Conservation (phyloP, 2,329 filamentous ascomycete genomes). For the Sporothrix curviconia region DNA sequence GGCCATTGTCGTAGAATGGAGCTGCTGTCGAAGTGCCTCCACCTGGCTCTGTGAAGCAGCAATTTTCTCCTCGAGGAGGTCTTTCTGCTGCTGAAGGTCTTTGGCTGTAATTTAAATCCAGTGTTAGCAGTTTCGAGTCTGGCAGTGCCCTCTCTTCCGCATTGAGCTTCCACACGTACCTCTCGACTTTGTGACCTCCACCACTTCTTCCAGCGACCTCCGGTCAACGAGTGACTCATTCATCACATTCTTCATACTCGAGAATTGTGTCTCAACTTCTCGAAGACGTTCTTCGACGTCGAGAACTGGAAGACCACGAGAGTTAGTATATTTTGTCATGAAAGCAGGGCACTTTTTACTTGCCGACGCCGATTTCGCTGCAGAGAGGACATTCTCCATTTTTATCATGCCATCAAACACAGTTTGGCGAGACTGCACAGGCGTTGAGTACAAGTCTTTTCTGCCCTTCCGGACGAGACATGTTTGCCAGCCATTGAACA, state of each 20-base stretch:
- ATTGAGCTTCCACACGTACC: constrained; percentile 43
- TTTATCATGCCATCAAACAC: no score
- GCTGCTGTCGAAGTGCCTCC: constrained; percentile 41
- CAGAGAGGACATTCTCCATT: no score
- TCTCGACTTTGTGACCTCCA: constrained; percentile 67
- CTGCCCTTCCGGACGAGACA: no score
- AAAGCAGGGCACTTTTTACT: no score
- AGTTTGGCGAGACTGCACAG: no score
- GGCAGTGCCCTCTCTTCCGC: no score
- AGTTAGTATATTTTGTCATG: constrained; percentile 64
- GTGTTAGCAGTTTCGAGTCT: no score
- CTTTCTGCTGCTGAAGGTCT: constrained; percentile 43
- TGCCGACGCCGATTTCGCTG: no score
- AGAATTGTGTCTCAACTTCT: constrained; percentile 69
- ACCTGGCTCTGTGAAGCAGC: constrained; percentile 58
- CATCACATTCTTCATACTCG: constrained; percentile 65
- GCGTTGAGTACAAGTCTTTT: no score
- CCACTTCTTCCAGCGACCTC: constrained; percentile 64
- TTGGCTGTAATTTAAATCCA: no score
- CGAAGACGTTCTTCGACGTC: constrained; percentile 73
- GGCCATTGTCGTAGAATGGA: constrained; percentile 33
- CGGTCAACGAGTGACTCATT: constrained; percentile 61
- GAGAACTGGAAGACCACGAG: constrained; percentile 59
- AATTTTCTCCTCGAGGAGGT: constrained; percentile 41
- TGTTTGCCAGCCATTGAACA: no score